These are phyloP conservation scores for Gelatoporia subvermispora DNA, from an alignment of 768 basidiomycete species.

Conservation along the genomic window DNA sequence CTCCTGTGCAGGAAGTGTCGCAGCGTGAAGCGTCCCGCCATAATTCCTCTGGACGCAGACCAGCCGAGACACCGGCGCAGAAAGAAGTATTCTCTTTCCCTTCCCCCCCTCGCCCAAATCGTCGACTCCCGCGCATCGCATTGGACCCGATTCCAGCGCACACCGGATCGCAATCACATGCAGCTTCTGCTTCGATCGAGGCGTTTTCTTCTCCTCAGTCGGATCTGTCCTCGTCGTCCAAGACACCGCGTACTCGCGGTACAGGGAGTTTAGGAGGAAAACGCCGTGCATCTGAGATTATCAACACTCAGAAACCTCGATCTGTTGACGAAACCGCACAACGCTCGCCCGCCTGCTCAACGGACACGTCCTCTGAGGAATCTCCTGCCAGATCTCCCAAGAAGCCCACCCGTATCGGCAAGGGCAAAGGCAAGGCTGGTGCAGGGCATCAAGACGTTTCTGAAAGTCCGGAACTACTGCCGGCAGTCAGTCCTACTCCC, in stretches of 20 bases:
- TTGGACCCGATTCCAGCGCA: too few species aligned
- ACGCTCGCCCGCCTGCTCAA: neutral
- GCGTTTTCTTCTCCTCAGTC: too few species aligned
- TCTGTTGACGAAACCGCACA: neutral
- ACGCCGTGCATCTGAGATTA: slow-evolving; percentile 6
- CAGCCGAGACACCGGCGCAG: too few species aligned
- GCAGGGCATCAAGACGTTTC: neutral
- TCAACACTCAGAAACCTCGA: slow-evolving; percentile 1
- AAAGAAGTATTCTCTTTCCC: neutral
- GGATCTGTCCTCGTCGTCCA: neutral
- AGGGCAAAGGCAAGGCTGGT: slow-evolving; percentile 7
- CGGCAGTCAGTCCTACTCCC: neutral
- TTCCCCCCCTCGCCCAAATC: neutral
- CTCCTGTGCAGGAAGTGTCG: slow-evolving; percentile 5
- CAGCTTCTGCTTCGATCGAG: too few species aligned
- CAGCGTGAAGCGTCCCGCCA: too few species aligned
- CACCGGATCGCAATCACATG: too few species aligned
- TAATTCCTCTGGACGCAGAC: too few species aligned
- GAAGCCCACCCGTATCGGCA: neutral
- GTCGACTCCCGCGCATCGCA: neutral
- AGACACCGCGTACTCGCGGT: neutral
- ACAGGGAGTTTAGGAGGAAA: neutral
- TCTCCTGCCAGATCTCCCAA: neutral
- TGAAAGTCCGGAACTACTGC: neutral
- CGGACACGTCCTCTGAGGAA: neutral